Evolutionary conservation across 2,329 filamentous ascomycete genomes (phyloP).

Genomic region (Leptographium lundbergii): DNA sequence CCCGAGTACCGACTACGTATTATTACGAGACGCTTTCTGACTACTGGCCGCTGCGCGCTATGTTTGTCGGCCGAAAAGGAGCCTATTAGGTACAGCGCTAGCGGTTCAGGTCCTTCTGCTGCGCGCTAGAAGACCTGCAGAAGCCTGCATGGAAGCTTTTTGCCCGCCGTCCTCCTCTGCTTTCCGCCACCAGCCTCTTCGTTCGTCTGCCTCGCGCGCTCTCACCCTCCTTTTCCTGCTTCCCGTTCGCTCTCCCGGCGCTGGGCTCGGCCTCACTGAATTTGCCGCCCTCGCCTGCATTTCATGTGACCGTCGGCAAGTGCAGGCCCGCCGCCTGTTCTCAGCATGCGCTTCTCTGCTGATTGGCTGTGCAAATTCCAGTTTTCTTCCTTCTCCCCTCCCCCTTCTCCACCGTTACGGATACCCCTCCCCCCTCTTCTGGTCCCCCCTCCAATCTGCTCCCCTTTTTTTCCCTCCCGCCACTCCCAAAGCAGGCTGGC

Average conservation of each 20-base stretch:
- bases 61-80: neutral
- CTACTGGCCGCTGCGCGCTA: neutral
- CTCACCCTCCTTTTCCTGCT: neutral
- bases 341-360: neutral
- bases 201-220: no score
- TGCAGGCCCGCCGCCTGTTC: neutral
- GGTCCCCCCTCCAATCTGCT: neutral
- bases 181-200: neutral
- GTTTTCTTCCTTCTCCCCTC: neutral
- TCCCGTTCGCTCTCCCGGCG: neutral
- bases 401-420: neutral
- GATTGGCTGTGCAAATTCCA: neutral
- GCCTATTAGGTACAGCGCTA: neutral
- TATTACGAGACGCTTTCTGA: no score
- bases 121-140: conserved; percentile 23
- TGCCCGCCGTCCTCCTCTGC: neutral
- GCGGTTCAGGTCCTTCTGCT: neutral
- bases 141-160: conserved; percentile 21
- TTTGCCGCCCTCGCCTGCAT: neutral
- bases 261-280: neutral
- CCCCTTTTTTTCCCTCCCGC: neutral
- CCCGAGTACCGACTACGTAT: neutral
- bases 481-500: neutral
- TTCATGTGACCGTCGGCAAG: no score
- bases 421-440: neutral